These are phyloP conservation scores for Zea luxurians DNA, from an alignment of 176 grass and related monocot genomes.

Conservation along the genomic window DNA sequence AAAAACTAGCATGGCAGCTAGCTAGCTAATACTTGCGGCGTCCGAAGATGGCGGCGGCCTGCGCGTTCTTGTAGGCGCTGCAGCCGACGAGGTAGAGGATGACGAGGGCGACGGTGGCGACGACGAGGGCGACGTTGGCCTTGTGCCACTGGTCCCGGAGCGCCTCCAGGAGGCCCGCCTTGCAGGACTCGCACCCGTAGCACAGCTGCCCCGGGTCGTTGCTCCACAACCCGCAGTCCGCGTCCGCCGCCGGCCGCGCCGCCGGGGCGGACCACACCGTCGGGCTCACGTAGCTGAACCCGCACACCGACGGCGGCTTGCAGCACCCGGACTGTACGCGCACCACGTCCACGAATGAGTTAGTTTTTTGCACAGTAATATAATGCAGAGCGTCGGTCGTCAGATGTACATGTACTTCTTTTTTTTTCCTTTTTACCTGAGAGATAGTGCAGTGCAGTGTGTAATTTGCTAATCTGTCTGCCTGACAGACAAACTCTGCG, in stretches of 20 bases:
- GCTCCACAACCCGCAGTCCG: slow-evolving; percentile 75
- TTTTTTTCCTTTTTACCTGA: too few species aligned
- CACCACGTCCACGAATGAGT: neutral
- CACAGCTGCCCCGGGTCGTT: slow-evolving; percentile 72
- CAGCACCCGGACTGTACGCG: slow-evolving; percentile 76
- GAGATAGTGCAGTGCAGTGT: too few species aligned
- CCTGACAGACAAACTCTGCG: slow-evolving; percentile 30
- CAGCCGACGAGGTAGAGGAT: slow-evolving; percentile 88
- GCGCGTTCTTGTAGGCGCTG: slow-evolving; percentile 90
- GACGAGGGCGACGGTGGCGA: slow-evolving; percentile 74
- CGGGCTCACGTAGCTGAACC: slow-evolving; percentile 74
- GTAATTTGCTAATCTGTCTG: too few species aligned
- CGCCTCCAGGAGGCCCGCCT: slow-evolving; percentile 70
- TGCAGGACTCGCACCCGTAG: slow-evolving; percentile 84
- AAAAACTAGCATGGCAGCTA: too few species aligned
- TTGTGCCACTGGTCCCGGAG: slow-evolving; percentile 81
- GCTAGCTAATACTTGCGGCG: slow-evolving; percentile 57
- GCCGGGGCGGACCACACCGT: slow-evolving; percentile 71
- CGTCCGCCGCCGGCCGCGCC: slow-evolving; percentile 41
- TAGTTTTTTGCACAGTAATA: too few species aligned
- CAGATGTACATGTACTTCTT: neutral
- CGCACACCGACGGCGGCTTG: slow-evolving; percentile 76
- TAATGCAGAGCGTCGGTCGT: neutral
- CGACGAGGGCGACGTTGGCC: slow-evolving; percentile 76
- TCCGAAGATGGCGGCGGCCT: slow-evolving; percentile 74